Evolutionary conservation across 129 eudicot genomes (phyloP).

Genomic region (Tagetes patula): DNA sequence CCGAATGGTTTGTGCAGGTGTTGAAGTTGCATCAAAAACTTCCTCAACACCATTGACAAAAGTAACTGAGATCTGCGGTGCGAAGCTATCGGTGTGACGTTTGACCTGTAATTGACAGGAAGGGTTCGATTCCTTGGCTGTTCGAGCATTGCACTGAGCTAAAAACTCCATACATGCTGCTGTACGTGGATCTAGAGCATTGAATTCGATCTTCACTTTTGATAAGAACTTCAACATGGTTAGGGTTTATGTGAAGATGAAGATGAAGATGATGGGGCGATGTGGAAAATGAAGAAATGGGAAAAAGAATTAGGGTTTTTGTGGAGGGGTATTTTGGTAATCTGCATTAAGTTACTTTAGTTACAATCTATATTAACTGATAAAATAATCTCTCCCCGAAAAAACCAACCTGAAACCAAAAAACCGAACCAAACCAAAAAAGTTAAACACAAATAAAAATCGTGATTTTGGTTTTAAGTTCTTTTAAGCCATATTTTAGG

Average conservation of each 20-base stretch:
- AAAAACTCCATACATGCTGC: slow-evolving; percentile 92
- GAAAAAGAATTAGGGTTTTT: too few species aligned
- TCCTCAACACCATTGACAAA: slow-evolving; percentile 91
- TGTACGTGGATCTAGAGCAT: slow-evolving; percentile 86
- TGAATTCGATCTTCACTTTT: slow-evolving; percentile 86
- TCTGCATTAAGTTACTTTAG: too few species aligned
- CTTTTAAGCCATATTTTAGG: too few species aligned
- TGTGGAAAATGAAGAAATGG: too few species aligned
- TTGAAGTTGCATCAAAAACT: slow-evolving; percentile 71
- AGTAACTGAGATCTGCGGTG: slow-evolving; percentile 86
- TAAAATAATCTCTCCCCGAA: too few species aligned
- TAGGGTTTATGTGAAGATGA: slow-evolving; percentile 16
- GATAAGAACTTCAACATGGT: slow-evolving; percentile 84
- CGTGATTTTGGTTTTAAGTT: too few species aligned
- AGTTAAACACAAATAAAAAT: too few species aligned
- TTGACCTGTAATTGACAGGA: slow-evolving; percentile 74
- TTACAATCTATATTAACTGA: too few species aligned
- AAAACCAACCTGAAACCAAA: too few species aligned
- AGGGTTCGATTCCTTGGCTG: slow-evolving; percentile 91
- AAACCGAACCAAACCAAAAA: too few species aligned
- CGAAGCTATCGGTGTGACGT: slow-evolving; percentile 89
- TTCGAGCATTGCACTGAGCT: slow-evolving; percentile 94
- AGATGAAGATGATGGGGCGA: too few species aligned
- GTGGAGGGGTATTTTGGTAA: too few species aligned
- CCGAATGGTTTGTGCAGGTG: slow-evolving; percentile 85